These are phyloP conservation scores for Chlorella sp. DNA, from an alignment of 139 green algal genomes.

Conservation along the genomic window DNA sequence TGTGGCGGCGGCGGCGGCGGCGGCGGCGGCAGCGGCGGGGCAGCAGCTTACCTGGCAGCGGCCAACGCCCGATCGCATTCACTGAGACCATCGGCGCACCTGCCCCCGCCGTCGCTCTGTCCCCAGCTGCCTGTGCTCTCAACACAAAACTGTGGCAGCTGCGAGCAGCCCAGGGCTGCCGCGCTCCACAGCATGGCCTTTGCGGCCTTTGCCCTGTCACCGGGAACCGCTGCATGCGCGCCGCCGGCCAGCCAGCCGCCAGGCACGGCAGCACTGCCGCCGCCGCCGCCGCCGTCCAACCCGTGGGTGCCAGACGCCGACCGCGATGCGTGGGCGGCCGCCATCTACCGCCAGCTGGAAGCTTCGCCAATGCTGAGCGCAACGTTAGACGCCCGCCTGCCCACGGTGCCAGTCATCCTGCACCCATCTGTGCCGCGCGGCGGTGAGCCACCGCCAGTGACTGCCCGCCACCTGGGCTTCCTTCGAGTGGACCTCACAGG, in stretches of 20 bases:
- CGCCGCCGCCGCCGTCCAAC: background rate
- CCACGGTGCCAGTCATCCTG: slow-evolving; percentile 27
- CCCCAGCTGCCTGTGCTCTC: no score
- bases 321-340: slow-evolving; percentile 7
- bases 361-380: background rate
- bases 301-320: background rate
- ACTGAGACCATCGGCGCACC: no score
- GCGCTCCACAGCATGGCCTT: background rate
- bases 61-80: no score
- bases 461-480: slow-evolving; percentile 31
- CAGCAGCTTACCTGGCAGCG: no score
- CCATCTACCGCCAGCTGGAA: background rate
- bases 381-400: background rate
- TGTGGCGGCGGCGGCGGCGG: no score
- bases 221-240: background rate
- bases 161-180: no score
- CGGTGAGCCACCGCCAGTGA: background rate
- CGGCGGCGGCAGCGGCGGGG: no score
- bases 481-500: slow-evolving; percentile 17
- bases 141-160: no score
- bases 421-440: slow-evolving; percentile 29
- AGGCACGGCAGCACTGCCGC: background rate
- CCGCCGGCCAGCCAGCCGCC: background rate
- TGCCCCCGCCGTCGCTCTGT: no score
- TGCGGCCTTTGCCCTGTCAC: slow-evolving; percentile 1